Evolutionary conservation across 805 yeast species (phyloP).

Genomic region (Yarrowia osloensis): DNA sequence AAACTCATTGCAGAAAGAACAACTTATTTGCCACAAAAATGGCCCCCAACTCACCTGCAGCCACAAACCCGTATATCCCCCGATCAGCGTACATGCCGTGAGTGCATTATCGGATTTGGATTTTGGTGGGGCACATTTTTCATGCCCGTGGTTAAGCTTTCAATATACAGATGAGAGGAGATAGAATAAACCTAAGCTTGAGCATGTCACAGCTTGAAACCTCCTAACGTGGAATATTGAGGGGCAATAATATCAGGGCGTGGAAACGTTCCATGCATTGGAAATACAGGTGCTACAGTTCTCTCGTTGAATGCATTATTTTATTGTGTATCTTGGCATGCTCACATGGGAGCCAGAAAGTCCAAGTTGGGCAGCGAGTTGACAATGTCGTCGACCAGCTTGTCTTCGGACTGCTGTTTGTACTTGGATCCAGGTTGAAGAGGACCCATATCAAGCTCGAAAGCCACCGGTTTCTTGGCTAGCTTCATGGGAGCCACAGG

Average conservation of each 20-base stretch:
- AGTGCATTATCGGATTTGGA: slow-evolving; percentile 18
- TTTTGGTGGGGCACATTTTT: slow-evolving; percentile 13
- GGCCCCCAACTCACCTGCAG: background rate
- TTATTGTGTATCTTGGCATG: background rate
- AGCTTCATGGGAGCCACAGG: slow-evolving; percentile 8
- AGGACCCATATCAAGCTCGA: slow-evolving; percentile 22
- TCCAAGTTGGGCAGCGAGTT: slow-evolving; percentile 3
- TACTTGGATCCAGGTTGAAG: slow-evolving; percentile 8
- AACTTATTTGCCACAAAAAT: background rate
- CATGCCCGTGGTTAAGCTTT: background rate
- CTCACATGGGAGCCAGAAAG: background rate
- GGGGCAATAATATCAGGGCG: too few relatives aligned
- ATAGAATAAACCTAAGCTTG: background rate
- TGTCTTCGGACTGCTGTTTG: slow-evolving; percentile 20
- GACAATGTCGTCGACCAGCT: slow-evolving; percentile 15
- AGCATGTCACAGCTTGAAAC: background rate
- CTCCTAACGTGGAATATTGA: background rate
- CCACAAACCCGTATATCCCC: background rate
- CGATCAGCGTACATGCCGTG: background rate
- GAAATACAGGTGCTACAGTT: too few relatives aligned
- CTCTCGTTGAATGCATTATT: background rate
- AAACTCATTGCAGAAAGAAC: background rate
- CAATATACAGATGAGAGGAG: background rate
- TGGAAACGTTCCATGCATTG: too few relatives aligned
- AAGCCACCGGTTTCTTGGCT: slow-evolving; percentile 3